Evolutionary conservation across 2,329 filamentous ascomycete genomes (phyloP), one percentile per base, ranked within the genome.

Genomic region (Parascedosporium putredinis): DNA sequence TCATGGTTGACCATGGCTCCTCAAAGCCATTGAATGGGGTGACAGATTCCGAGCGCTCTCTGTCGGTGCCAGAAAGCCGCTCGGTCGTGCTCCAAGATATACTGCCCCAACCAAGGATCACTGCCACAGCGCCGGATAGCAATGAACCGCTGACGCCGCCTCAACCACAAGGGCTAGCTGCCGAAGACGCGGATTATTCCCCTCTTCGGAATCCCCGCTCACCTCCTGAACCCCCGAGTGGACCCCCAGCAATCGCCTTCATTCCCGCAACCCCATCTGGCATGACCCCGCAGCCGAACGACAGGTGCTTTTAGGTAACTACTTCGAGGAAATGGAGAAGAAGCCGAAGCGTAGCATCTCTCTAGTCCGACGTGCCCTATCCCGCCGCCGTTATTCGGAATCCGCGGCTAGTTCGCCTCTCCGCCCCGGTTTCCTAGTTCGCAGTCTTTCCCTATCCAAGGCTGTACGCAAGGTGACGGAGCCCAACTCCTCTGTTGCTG

Each of bases 261-360:
- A 83, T 79, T 29, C 79, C 79, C 1, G 78, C 79, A 23, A 83
- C 79, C 0, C 79, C 79, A 3, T 81, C 78, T 2, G 79, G 75
- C 2, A 58, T 75, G 40, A 81, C 78, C 1, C 79, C 8, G 66
- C 71, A 2, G 58, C 69, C 2, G 78, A 81, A 54, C 74, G 70
- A 56, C 66, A 73, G 50, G 67, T 67, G 22, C 71, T 72, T 55
- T 61, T 77, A 20, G 77, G 77, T 1, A 79, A 76, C 53, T 76
- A 74, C 47, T 74, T 74, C 47, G 75, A 76, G 24, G 65, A 71
- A 22, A 62, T 65, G 2, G 67, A 65, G 14, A 69, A 27, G 7
- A 70, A 70, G 47, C 71, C 74, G 3, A 61, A 60, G 9, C 68
- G 70, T 4, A 68, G 69, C 16, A 62, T 70, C 20, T 81, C 79